Evolutionary conservation across 331 rosid species (phyloP).

Genomic region (Cydonia oblonga): DNA sequence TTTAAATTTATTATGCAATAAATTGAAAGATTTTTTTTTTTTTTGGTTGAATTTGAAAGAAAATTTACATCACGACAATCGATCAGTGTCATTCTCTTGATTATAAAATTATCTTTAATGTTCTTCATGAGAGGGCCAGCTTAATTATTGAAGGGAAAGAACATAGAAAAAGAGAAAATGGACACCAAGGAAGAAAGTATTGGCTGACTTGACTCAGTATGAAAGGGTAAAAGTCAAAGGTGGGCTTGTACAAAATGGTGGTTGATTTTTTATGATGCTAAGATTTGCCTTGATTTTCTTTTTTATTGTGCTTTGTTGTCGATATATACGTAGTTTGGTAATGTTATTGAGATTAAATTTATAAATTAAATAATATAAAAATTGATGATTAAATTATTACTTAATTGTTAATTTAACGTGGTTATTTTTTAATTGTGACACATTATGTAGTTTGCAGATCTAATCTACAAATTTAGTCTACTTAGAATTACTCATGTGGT

Average conservation of each 20-base stretch:
- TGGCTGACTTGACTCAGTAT: slow-evolving; percentile 19
- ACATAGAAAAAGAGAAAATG: background rate
- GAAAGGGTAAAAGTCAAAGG: slow-evolving; percentile 32
- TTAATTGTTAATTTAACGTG: too few species aligned
- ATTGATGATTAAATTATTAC: too few species aligned
- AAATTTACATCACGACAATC: background rate
- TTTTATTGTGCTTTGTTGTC: background rate
- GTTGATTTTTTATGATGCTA: slow-evolving; percentile 21
- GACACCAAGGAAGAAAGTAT: background rate
- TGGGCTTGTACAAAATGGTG: slow-evolving; percentile 10
- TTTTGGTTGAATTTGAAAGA: too few species aligned
- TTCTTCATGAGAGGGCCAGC: background rate
- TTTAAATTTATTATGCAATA: too few species aligned
- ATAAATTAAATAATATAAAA: too few species aligned
- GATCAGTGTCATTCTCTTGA: too few species aligned
- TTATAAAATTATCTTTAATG: background rate
- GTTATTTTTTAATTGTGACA: too few species aligned
- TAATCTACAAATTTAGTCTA: too few species aligned
- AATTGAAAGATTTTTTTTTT: too few species aligned
- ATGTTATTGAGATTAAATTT: too few species aligned
- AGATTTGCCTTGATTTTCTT: slow-evolving; percentile 4
- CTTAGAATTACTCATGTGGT: background rate
- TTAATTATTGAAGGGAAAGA: background rate
- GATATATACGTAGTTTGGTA: background rate
- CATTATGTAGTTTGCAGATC: too few species aligned